These are phyloP conservation scores for Sporothrix protearum DNA, from an alignment of 2,329 filamentous ascomycete species.

Conservation along the genomic window DNA sequence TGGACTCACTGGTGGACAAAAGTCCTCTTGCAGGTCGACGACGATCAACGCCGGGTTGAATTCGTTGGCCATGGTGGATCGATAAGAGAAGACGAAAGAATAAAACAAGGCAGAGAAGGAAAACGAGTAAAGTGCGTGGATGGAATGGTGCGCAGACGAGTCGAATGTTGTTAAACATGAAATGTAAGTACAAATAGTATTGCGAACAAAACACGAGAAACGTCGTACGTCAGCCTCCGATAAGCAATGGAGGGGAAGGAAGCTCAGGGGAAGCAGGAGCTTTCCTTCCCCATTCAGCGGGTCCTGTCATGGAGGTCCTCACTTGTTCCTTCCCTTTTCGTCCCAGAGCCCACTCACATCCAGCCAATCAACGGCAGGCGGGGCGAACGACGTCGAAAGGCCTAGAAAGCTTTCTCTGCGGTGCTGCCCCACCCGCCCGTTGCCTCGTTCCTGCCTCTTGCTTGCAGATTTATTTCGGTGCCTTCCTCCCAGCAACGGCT, in stretches of 20 bases:
- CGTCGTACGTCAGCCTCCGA: background rate
- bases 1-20: constrained; percentile 75
- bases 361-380: constrained; percentile 24
- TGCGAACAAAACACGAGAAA: background rate
- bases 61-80: constrained; percentile 13
- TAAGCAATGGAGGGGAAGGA: background rate
- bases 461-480: constrained; percentile 15
- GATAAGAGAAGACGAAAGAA: background rate
- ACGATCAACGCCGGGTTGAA: constrained; percentile 60
- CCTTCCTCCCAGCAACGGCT: background rate
- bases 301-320: background rate
- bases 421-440: constrained; percentile 22
- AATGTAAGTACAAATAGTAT: too few species aligned
- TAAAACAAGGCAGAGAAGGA: background rate
- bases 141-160: background rate
- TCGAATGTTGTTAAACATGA: too few species aligned
- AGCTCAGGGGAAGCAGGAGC: background rate
- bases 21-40: constrained; percentile 91
- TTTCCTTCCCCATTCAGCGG: constrained; percentile 9
- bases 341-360: too few species aligned
- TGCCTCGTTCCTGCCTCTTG: constrained; percentile 7
- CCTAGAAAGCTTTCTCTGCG: constrained; percentile 29
- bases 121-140: background rate
- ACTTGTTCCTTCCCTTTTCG: background rate
- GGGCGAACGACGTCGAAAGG: constrained; percentile 29